Evolutionary conservation across 1,139 yeast species (phyloP).

Genomic region (Suhomyces coccinellae): DNA sequence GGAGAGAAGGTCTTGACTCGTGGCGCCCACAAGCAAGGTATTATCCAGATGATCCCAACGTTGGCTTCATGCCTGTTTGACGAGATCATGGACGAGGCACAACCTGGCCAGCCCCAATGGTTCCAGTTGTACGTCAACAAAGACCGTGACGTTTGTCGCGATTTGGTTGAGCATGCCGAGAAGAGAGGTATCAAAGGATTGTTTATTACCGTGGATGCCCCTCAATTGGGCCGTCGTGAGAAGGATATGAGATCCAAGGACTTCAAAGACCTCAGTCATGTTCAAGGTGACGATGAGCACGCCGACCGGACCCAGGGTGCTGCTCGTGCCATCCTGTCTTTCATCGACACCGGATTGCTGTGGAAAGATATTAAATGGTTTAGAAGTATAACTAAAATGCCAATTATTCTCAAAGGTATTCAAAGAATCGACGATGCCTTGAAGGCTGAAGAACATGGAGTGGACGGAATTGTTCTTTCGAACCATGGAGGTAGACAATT

Average conservation of each 20-base stretch:
- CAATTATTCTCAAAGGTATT: conserved; percentile 68
- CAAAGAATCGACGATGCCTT: conserved; percentile 71
- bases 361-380: conserved; percentile 65
- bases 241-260: conserved; percentile 53
- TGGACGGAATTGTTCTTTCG: conserved; percentile 64
- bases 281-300: conserved; percentile 60
- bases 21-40: conserved; percentile 65
- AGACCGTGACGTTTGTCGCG: conserved; percentile 57
- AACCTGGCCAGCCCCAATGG: conserved; percentile 70
- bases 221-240: conserved; percentile 91
- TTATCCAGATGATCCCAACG: conserved; percentile 81
- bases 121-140: conserved; percentile 84
- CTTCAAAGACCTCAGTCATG: conserved; percentile 47
- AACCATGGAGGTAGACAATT: conserved; percentile 79
- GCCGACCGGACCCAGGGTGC: conserved; percentile 80
- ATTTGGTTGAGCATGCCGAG: conserved; percentile 71
- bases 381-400: conserved; percentile 58
- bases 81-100: conserved; percentile 63
- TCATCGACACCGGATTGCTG: conserved; percentile 76
- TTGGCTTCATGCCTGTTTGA: conserved; percentile 74
- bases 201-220: conserved; percentile 91
- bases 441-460: conserved; percentile 60
- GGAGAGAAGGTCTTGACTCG: conserved; percentile 80
- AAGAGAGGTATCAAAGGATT: conserved; percentile 73
- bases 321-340: conserved; percentile 73